Evolutionary conservation across 2,329 filamentous ascomycete genomes (phyloP), one percentile per base, ranked within the genome.

Genomic region (Talaromyces sp.): DNA sequence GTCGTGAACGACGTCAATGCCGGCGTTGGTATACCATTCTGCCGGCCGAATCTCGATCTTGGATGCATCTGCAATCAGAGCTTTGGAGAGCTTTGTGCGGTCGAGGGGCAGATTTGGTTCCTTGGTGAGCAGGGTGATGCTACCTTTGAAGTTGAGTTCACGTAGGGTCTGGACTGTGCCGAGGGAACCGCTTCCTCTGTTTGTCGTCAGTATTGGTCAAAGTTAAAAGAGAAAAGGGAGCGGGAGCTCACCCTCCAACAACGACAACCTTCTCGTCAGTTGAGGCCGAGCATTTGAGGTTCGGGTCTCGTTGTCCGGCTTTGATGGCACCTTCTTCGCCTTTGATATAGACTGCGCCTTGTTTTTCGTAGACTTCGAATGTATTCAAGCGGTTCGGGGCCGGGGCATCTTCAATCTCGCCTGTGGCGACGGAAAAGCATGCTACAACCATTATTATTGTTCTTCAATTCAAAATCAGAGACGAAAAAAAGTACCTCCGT

Each of bases 331-430:
- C 84, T 75, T 95, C 89, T 35, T 94, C 91, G 27, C 90, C 93
- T 47, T 89, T 89, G 68, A 99, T 87, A 76, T 93, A 98, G 2
- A 97, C 88, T 5, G 86, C 89, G 37, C 92, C 93, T 71, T 95
- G 87, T 73, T 90, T 93, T 76, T 96, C 89, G 37, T 87, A 81
- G 37, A 97, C 82, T 62, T 92, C 88, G 81, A 96, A 99, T 60
- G 89, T 89, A 54, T 90, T 86, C 31, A 99, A 82, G n/a, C 91
- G 85, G 73, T 98, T 92, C 31, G 96, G 86, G 1, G 92, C 95
- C 0, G 95, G 95, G 0, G 94, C 93, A 74, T 98, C 92, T 80
- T 99, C 95, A 66, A 98, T 91, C 72, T 99, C 95, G 62, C 95
- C 95, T 6, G 90, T 96, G 64, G 86, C 85, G 68, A 92, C 87